These are phyloP conservation scores for Protomyces inundatus DNA, from an alignment of 1,139 yeast species.

Conservation along the genomic window DNA sequence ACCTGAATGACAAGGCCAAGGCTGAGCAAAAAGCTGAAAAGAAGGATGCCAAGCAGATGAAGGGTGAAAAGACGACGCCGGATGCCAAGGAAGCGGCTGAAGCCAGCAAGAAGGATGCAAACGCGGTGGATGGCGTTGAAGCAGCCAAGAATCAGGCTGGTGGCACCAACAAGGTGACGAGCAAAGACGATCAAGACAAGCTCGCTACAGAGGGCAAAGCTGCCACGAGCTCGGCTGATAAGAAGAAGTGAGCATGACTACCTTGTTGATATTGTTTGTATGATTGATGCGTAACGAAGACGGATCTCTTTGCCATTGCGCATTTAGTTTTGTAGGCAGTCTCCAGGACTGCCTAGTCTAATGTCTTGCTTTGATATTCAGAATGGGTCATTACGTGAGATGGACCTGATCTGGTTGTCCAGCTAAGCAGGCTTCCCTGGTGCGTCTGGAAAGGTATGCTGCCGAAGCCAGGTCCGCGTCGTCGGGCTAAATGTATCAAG, in stretches of 20 bases:
- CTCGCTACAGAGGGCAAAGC: slow-evolving; percentile 11
- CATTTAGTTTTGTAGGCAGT: too few species aligned
- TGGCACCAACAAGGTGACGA: slow-evolving; percentile 15
- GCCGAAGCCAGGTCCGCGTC: slow-evolving; percentile 15
- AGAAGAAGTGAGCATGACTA: slow-evolving; percentile 11
- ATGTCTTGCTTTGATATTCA: too few species aligned
- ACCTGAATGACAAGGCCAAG: slow-evolving; percentile 12
- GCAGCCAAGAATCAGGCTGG: slow-evolving; percentile 8
- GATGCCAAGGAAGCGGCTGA: background rate
- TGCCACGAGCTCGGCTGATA: slow-evolving; percentile 4
- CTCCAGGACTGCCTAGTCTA: too few species aligned
- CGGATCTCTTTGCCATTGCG: too few species aligned
- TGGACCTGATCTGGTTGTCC: too few species aligned
- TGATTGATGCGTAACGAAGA: background rate
- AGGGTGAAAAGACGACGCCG: background rate
- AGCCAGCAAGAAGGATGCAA: background rate
- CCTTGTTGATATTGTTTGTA: background rate
- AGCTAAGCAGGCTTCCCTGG: too few species aligned
- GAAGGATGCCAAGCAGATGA: background rate
- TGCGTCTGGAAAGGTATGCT: background rate
- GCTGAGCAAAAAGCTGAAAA: slow-evolving; percentile 1
- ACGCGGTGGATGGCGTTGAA: slow-evolving; percentile 12
- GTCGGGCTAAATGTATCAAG: slow-evolving; percentile 23
- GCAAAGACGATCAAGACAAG: slow-evolving; percentile 8
- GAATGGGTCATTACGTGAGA: too few species aligned